Conservation (phyloP, 2,329 filamentous ascomycete genomes). For the Massarina eburnea region DNA sequence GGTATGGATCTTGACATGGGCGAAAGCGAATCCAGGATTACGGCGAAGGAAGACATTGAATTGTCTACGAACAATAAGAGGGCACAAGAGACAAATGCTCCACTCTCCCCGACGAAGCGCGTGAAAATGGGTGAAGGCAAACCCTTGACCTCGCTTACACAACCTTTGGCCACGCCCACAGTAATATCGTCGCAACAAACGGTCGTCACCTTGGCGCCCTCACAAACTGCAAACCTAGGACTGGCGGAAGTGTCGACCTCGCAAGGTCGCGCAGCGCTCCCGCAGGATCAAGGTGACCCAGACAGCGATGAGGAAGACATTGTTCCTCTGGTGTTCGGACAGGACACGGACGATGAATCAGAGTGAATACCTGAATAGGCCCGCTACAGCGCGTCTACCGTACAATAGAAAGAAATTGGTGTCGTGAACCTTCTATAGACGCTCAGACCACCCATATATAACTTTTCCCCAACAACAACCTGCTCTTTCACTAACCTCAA, state of each 20-base stretch:
- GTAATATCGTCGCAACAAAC: neutral
- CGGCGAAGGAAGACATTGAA: neutral
- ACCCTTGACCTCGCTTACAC: conserved; percentile 6
- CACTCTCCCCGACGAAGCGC: conserved; percentile 33
- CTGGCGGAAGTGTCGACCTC: conserved; percentile 16
- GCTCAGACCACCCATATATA: too few relatives aligned
- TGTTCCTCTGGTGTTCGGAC: conserved; percentile 36
- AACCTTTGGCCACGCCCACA: conserved; percentile 2
- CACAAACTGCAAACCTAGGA: conserved; percentile 2
- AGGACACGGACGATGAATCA: conserved; percentile 40
- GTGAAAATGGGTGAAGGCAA: conserved; percentile 13
- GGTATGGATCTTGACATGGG: too few relatives aligned
- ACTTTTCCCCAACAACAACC: too few relatives aligned
- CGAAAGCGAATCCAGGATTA: neutral
- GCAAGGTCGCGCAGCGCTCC: conserved; percentile 5
- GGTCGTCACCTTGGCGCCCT: neutral
- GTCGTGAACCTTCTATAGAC: neutral
- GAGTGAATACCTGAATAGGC: too few relatives aligned
- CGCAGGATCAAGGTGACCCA: neutral
- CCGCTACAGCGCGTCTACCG: neutral
- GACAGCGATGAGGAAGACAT: conserved; percentile 36
- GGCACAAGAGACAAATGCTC: conserved; percentile 20
- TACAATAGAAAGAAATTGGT: neutral
- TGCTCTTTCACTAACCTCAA: too few relatives aligned
- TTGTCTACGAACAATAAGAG: conserved; percentile 22